Evolutionary conservation across 78 protist species (phyloP), one percentile per base, ranked within the genome.

Genomic region (Speleostelium caveatum): DNA sequence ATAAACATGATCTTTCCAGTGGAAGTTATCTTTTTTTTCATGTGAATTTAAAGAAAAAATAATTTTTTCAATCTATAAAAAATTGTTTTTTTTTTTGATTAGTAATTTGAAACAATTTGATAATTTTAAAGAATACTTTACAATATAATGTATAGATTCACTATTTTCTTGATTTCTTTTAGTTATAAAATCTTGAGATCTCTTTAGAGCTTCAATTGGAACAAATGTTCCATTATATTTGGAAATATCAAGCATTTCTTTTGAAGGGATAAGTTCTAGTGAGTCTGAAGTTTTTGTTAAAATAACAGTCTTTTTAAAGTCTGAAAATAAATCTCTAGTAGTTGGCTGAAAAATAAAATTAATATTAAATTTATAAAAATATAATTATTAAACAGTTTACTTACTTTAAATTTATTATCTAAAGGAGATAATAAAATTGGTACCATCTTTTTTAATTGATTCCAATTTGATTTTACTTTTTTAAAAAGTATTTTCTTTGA

Each of bases 401-500:
- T 45, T 68, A 68, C 65, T 59, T 69, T 83, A 24, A 83, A 69
- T 45, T 56, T 59, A 14, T 62, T 32, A 71, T 69, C 72, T 1
- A 41, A 21, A n/a, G 71, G 68, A 3, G 4, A 16, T 0, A 73
- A 14, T 3, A 59, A 19, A 14, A 65, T 12, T 12, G 39, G 38
- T 21, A 39, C 21, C 1, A 61, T 12, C 22, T 6, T 39, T 26
- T 24, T 36, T 2, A 68, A 12, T 22, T 32, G 41, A 39, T 4
- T 12, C 26, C 65, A 33, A 53, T 83, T 59, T 14, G 55, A 22
- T 51, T 51, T 83, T 26, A 68, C 6, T 17, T 1, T 53, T 32
- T 83, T 83, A 32, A 36, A 3, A 38, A 38, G 16, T 24, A 7
- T 3, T 21, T 59, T 71, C 32, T 49, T 0, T 19, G 24, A 32